phyloP scores from a whole-genome alignment of 2,329 filamentous ascomycete genomes.

The Exophiala sideris region DNA sequence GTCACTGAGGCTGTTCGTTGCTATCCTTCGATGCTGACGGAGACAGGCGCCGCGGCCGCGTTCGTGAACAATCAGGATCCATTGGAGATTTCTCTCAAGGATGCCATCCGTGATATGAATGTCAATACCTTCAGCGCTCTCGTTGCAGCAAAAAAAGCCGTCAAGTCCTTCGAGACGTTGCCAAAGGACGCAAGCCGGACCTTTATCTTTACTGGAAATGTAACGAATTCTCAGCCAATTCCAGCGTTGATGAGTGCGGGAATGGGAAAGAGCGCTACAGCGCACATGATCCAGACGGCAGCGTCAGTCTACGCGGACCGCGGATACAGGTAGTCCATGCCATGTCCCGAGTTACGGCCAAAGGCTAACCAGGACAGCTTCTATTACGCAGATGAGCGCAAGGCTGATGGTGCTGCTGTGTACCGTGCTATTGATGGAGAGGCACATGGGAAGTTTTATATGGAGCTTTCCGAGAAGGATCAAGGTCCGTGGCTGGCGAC shows the following conservation, averaged over 20 bases:
- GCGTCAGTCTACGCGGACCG: conserved; percentile 31
- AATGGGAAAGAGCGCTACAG: conserved; percentile 42
- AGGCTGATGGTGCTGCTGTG: conserved; percentile 38
- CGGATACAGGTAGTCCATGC: conserved; percentile 32
- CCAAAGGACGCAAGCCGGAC: conserved; percentile 29
- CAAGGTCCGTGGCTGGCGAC: conserved; percentile 22
- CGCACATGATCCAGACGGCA: conserved; percentile 33
- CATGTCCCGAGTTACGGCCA: not conserved
- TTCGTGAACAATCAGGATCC: conserved; percentile 29
- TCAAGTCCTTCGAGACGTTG: conserved; percentile 33
- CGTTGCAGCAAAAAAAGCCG: conserved; percentile 40
- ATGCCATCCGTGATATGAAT: conserved; percentile 30
- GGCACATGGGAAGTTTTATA: conserved; percentile 19
- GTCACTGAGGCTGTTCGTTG: not conserved
- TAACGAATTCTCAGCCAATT: conserved; percentile 35
- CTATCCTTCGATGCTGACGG: conserved; percentile 5
- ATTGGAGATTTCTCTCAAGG: conserved; percentile 30
- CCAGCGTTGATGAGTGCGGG: conserved; percentile 34
- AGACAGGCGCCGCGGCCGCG: not conserved
- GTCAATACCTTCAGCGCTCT: conserved; percentile 41
- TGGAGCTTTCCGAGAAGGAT: conserved; percentile 10
- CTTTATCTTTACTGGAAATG: conserved; percentile 48
- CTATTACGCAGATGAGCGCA: conserved; percentile 52
- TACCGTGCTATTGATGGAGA: conserved; percentile 38
- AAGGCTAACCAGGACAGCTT: conserved; percentile 38